These are phyloP conservation scores for Alternaria triticina DNA, from an alignment of 2,329 filamentous ascomycete genomes.

Conservation along the genomic window DNA sequence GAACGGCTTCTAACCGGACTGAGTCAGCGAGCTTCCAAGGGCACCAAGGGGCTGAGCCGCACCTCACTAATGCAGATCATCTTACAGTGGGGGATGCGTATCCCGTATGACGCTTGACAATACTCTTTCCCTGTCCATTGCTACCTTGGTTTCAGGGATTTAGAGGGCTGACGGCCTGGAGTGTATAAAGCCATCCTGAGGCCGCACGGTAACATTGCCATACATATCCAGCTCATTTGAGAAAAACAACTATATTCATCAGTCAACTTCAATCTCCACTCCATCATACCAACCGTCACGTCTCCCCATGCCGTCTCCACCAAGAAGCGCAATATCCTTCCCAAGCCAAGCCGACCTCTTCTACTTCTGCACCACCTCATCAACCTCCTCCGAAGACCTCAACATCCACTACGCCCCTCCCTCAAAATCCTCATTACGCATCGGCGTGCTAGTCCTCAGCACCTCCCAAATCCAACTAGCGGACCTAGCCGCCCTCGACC, in stretches of 20 bases:
- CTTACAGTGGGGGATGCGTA: conserved; percentile 31
- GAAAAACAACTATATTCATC: neutral
- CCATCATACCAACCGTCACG: neutral
- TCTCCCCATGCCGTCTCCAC: conserved; percentile 41
- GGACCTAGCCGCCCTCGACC: conserved; percentile 43
- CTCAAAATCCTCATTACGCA: conserved; percentile 42
- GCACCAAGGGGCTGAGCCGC: conserved; percentile 27
- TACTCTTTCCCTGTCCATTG: conserved; percentile 11
- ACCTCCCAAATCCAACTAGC: conserved; percentile 40
- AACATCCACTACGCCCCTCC: conserved; percentile 41
- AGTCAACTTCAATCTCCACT: neutral
- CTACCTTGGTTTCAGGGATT: conserved; percentile 15
- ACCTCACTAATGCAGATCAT: conserved; percentile 25
- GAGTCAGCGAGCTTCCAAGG: conserved; percentile 22
- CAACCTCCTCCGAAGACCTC: conserved; percentile 42
- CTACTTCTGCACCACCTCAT: conserved; percentile 46
- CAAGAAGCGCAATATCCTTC: conserved; percentile 42
- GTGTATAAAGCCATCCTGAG: conserved; percentile 36
- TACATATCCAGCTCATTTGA: conserved; percentile 5
- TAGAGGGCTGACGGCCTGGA: conserved; percentile 7
- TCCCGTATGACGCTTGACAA: conserved; percentile 32
- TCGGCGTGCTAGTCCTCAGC: conserved; percentile 42
- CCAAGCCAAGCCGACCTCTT: conserved; percentile 46
- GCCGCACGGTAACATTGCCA: conserved; percentile 17
- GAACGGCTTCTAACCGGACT: conserved; percentile 20